Base-by-base conservation (phyloP, 2,329 filamentous ascomycete genomes). In the Aspergillus japonicus region DNA sequence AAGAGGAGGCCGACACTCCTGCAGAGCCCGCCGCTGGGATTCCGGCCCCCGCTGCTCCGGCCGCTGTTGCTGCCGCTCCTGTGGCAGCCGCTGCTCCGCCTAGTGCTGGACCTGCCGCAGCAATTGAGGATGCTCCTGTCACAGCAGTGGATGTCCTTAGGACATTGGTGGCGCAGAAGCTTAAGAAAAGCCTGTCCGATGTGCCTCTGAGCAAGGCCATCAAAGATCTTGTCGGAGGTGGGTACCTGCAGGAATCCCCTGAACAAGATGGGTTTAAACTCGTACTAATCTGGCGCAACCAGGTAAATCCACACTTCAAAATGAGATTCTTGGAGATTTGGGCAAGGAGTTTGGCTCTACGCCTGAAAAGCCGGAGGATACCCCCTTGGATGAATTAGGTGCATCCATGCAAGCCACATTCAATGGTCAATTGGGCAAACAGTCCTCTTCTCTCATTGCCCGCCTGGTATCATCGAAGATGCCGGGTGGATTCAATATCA, bases 401-500 rank as follows among this genome's bases (percentile, higher is more conserved):
- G 92, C 91, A 57, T 84, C 95, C 8, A 96, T 99, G 90, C 95
- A 99, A 80, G 89, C 91, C 50, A 98, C 94, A n/a, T 99, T 99
- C 81, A 95, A 97, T 79, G 95, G 95, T 69, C 94, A 96, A 80
- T 87, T 99, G 62, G 95, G 95, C 77, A 99, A 99, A 81, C 93
- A 97, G 69, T 96, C 95, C 0, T 89, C 91, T 56, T 96, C 93
- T 2, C 85, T 99, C 59, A 89, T 99, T 75, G 95, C 95, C 53
- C 89, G 95, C 68, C 83, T 99, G 75, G 95, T 99, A 48, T 98
- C 95, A 2, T 97, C 95, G 31, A 99, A 99, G 81, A 99, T 99
- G 95, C 95, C 95, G 51, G 95, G 94, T 81, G 95, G 95, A 63
- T 99, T 99, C 86, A 99, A 98, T 77, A 98, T 98, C 76, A 98